Evolutionary conservation across 805 yeast genomes (phyloP), one percentile per base, ranked within the genome.

Genomic region (Wickerhamiella allomyrinae): DNA sequence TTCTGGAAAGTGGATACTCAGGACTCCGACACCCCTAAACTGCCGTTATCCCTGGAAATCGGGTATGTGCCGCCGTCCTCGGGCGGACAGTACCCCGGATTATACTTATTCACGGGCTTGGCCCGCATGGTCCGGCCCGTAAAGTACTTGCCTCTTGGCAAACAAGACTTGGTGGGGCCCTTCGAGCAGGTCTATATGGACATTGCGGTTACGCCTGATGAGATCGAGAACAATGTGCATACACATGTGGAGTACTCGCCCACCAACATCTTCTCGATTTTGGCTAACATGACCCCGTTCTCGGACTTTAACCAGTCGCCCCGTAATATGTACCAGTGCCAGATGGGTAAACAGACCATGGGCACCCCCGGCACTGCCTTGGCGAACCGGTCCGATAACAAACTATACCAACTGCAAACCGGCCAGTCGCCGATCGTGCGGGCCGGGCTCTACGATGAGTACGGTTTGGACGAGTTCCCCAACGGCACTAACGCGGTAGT

Each of bases 311-410:
- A 91, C 65, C 98, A 91, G 69, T 87, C 96, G 21, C 98, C 98
- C 57, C 82, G 98, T 76, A 91, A 91, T 62, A 91, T 91, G 97
- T 91, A 91, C 63, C 98, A 91, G 69, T 91, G 98, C 67, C 98
- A 91, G 72, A 91, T 91, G 98, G 97, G 96, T 76, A 91, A 91
- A 68, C 98, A 91, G 69, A 89, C 98, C 17, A 91, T 91, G 98
- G 98, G 98, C 65, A 91, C 98, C 4, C 98, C 98, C 7, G 97
- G 97, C 66, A 95, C 91, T 49, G 97, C 94, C 0, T 68, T 89
- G 42, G 74, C 69, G 36, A 94, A 86, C 62, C 75, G 98, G 63
- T 81, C 95, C 1, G 98, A 91, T 62, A 91, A 91, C 68, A 91
- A 89, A 61, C 67, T 91, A 46, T 91, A 91, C 65, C 77, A 89